Base-by-base conservation (phyloP, 768 basidiomycete genomes). In the Boletus subparvulus region DNA sequence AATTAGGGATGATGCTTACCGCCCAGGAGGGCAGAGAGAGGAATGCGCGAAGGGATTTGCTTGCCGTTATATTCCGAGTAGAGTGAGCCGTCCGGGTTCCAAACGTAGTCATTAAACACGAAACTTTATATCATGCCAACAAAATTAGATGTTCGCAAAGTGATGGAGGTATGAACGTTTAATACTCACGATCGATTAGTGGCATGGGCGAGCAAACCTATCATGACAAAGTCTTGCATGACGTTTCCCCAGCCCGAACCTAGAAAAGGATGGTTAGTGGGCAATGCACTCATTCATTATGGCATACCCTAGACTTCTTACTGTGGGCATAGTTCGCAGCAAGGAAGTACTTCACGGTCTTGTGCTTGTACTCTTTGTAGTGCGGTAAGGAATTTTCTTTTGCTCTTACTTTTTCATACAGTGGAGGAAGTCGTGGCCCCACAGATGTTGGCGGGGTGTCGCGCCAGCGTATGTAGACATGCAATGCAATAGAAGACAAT, bases 251-350 rank as follows among this genome's bases (percentile, higher is more conserved):
- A 78, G 1, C 77, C 77, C 6, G 66, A 69, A 43, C 69, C 77
- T 77, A 47, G 14, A 50, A 28, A 36, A 19, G 14, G 11, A 37
- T 19, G 21, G 17, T 37, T 24, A 56, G 33, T 37, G 17, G 11
- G 50, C 16, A 33, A 6, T 28, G 8, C 17, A 32, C 32, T 26
- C 13, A 7, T 26, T 39, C 9, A n/a, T 19, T 12, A 9, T 12
- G 26, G 13, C 3, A 26, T 47, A 21, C 12, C 28, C 11, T 7
- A 16, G 24, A 28, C 13, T 26, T 32, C 76, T 56, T 46, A 78
- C 80, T 67, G 51, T 69, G 66, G 0, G 66, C 75, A 61, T 83
- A 79, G 54, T 81, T 82, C 4, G 78, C 75, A 33, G 79, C 65
- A 63, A 75, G 80, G 10, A 85, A 63, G 58, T 78, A 84, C 55